phyloP scores from a whole-genome alignment of 2,329 filamentous ascomycete genomes.

The Pezicula radicicola region DNA sequence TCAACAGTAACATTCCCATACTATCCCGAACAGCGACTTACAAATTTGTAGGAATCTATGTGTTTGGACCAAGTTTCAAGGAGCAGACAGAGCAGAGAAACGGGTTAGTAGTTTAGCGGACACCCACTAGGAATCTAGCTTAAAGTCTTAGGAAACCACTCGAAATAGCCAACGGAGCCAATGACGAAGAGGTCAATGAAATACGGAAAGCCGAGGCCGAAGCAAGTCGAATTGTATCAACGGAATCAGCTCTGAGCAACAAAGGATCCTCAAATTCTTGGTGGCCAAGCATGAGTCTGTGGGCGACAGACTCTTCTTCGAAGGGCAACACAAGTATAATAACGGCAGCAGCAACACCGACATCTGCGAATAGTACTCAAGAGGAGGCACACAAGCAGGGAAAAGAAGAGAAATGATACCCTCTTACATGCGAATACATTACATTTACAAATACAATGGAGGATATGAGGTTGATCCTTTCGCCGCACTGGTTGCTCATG shows the following conservation, averaged over 20 bases:
- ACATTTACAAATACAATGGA: no score
- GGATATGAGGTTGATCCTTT: no score
- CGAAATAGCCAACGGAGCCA: constrained; percentile 7
- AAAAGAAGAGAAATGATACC: no score
- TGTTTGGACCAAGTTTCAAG: constrained; percentile 28
- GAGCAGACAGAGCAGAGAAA: constrained; percentile 10
- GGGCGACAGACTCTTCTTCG: constrained; percentile 4
- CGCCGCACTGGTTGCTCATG: no score
- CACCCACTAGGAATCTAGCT: not conserved
- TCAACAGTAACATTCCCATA: not conserved
- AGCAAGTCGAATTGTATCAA: constrained; percentile 16
- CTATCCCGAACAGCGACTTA: not conserved
- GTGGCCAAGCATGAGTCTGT: constrained; percentile 18
- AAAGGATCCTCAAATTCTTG: constrained; percentile 13
- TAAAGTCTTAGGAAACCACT: constrained; percentile 3
- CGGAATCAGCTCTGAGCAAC: constrained; percentile 12
- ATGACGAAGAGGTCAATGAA: constrained; percentile 5
- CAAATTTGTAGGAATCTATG: constrained; percentile 19
- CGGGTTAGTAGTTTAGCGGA: not conserved
- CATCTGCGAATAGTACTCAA: not conserved
- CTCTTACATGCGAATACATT: no score
- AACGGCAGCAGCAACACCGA: not conserved
- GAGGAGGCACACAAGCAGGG: not conserved
- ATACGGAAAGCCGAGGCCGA: constrained; percentile 16
- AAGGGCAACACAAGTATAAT: not conserved